phyloP scores from a whole-genome alignment of 208 protist species.

The Tritrichomonas musculus region DNA sequence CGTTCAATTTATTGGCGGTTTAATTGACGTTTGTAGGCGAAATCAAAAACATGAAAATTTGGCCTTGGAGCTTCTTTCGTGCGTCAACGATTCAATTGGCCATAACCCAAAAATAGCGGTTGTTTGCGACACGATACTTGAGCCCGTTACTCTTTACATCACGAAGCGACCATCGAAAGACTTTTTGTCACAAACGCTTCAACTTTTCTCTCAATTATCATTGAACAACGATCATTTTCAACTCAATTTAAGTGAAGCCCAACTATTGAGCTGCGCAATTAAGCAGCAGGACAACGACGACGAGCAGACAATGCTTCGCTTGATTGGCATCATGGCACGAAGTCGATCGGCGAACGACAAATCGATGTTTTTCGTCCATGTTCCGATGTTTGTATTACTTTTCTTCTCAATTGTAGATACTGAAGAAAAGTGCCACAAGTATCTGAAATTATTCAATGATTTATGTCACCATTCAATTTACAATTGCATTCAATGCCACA shows the following conservation, averaged over 20 bases:
- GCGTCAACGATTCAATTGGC: not conserved
- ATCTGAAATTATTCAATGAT: not conserved
- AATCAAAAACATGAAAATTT: not conserved
- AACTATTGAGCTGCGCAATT: not conserved
- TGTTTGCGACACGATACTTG: not conserved
- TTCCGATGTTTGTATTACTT: not conserved
- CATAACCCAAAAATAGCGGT: not conserved
- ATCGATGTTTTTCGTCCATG: not conserved
- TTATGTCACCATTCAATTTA: not conserved
- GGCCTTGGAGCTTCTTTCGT: not conserved
- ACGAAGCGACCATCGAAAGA: not conserved
- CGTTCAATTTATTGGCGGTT: not conserved
- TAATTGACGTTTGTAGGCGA: not conserved
- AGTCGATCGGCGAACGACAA: not conserved
- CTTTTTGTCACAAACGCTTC: not conserved
- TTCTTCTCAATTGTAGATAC: not conserved
- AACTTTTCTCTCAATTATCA: not conserved
- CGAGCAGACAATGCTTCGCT: not conserved
- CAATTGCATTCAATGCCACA: not conserved
- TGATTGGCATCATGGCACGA: not conserved
- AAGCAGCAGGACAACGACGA: not conserved
- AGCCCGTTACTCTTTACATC: not conserved
- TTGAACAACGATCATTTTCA: not conserved
- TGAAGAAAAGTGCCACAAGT: not conserved
- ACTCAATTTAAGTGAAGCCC: not conserved